Evolutionary conservation across 345 rosid species (phyloP).

Genomic region (Streptanthus diversifolius): DNA sequence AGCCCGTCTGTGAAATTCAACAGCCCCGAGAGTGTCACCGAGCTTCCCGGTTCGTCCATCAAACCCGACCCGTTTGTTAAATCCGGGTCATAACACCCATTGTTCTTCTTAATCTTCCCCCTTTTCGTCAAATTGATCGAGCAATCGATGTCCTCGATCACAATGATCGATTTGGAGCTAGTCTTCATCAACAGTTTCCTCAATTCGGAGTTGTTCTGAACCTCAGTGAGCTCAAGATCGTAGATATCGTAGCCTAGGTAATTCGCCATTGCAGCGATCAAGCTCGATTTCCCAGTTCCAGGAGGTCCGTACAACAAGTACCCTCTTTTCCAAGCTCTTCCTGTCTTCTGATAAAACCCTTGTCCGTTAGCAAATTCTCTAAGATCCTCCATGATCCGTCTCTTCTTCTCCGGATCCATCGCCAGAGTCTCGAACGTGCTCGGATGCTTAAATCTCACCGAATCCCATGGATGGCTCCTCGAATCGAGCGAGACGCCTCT

Average conservation of each 20-base stretch:
- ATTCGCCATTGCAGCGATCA: slow-evolving; percentile 99
- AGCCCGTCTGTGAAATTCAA: slow-evolving; percentile 93
- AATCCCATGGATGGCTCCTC: slow-evolving; percentile 94
- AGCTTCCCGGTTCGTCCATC: slow-evolving; percentile 32
- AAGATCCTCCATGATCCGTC: slow-evolving; percentile 66
- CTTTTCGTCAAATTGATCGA: slow-evolving; percentile 58
- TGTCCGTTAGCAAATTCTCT: slow-evolving; percentile 61
- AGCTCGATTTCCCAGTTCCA: slow-evolving; percentile 93
- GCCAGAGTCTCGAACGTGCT: slow-evolving; percentile 91
- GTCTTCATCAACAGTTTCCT: slow-evolving; percentile 88
- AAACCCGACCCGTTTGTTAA: slow-evolving; percentile 47
- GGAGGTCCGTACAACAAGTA: slow-evolving; percentile 90
- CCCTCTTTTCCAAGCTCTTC: slow-evolving; percentile 94
- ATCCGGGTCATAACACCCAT: slow-evolving; percentile 21
- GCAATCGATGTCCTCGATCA: slow-evolving; percentile 91
- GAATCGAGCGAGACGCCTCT: slow-evolving; percentile 84
- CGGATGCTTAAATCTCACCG: slow-evolving; percentile 89
- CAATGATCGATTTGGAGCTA: slow-evolving; percentile 80
- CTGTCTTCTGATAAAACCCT: slow-evolving; percentile 78
- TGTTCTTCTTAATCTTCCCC: slow-evolving; percentile 28
- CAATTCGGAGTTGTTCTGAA: slow-evolving; percentile 81
- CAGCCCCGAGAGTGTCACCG: slow-evolving; percentile 70
- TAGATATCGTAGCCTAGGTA: slow-evolving; percentile 79
- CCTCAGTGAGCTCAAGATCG: slow-evolving; percentile 90
- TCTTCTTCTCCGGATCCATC: slow-evolving; percentile 71